Evolutionary conservation across 2,329 filamentous ascomycete species (phyloP), one percentile per base, ranked within the genome.

Genomic region (Epicoccum nigrum): DNA sequence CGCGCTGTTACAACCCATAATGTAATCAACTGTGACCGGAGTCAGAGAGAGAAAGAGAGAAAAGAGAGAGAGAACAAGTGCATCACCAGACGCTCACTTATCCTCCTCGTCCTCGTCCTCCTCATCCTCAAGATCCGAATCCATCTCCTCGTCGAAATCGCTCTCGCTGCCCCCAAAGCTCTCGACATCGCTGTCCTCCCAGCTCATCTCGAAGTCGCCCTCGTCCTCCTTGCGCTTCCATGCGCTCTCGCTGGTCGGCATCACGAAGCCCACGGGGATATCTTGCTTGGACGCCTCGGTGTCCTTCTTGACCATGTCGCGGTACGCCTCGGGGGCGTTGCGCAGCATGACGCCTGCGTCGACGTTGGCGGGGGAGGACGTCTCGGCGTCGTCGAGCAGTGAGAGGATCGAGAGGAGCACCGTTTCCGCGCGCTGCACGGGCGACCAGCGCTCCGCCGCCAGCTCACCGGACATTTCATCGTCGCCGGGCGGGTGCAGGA

Each of bases 371-470:
- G 94, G 91, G 0, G 92, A 96, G 63, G 86, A 91, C 65, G 95
- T 90, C 74, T 99, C 93, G 12, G 93, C 91, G 64, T 96, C 91
- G 71, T 97, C 94, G 47, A 99, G 85, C 2, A 99, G 84, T 5
- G 94, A 88, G 7, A 97, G 83, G 15, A 97, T 90, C 7, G 91
- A 96, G 56, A 96, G 91, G 15, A 99, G 83, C 28, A 99, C 92
- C 2, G 92, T 95, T 77, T 97, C 94, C 39, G 95, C 93, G 16
- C 92, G 89, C 73, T 97, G 93, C 4, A 94, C 86, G 1, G 94
- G 92, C 5, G 90, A 92, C 93, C 93, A 99, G 51, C 93, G 89
- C 76, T 97, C 94, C 51, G 87, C 88, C 6, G 94, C 93, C 31
- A 83, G 77, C 75, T 97, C 93, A 55, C 94, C 94, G 0, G 92